These are phyloP conservation scores for Cornus florida DNA, from an alignment of 148 eudicot genomes.

Conservation along the genomic window DNA sequence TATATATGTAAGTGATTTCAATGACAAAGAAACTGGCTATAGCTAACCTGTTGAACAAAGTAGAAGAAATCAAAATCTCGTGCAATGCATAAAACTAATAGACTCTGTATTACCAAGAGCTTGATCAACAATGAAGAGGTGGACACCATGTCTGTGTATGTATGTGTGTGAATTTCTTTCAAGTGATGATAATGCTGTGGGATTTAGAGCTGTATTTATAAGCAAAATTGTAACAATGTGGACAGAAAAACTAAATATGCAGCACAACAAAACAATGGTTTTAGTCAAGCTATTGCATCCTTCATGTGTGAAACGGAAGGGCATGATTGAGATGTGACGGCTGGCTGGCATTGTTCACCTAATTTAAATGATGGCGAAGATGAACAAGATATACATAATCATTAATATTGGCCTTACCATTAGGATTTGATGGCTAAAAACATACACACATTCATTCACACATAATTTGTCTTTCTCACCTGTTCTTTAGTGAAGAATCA, in stretches of 20 bases:
- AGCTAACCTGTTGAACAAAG: conserved; percentile 63
- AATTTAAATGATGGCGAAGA: no score
- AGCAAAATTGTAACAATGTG: neutral
- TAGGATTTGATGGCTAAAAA: no score
- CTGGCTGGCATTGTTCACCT: neutral
- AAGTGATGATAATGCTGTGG: neutral
- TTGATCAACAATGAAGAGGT: conserved; percentile 17
- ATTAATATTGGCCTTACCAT: no score
- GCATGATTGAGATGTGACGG: neutral
- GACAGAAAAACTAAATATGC: neutral
- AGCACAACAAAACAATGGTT: neutral
- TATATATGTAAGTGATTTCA: neutral
- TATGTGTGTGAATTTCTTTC: neutral
- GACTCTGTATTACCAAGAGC: conserved; percentile 27
- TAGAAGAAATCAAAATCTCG: conserved; percentile 63
- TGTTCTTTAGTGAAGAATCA: no score
- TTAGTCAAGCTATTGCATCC: neutral
- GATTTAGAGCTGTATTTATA: neutral
- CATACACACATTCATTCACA: no score
- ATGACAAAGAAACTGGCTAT: neutral
- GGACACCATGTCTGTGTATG: neutral
- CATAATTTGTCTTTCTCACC: no score
- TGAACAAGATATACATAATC: no score
- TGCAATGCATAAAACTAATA: conserved; percentile 25
- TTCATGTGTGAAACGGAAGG: neutral